Evolutionary conservation across 2,329 filamentous ascomycete genomes (phyloP).

Genomic region (Dryadomyces sulphureus): DNA sequence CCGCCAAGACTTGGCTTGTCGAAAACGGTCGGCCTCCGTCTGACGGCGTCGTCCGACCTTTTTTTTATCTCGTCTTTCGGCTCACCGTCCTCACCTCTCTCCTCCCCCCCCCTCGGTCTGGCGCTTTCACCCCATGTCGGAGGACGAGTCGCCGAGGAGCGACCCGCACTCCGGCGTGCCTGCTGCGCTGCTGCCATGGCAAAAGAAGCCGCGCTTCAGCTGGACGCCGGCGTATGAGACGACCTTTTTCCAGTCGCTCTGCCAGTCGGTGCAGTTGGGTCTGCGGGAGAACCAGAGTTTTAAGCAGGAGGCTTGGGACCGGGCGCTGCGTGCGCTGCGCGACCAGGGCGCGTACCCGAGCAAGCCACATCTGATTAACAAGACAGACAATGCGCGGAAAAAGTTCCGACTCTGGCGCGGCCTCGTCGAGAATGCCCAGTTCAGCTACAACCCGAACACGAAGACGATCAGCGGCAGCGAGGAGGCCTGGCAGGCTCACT

Average conservation of each 20-base stretch:
- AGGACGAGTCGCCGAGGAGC: slow-evolving; percentile 15
- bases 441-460: slow-evolving; percentile 34
- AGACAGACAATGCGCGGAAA: slow-evolving; percentile 48
- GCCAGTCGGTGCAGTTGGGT: slow-evolving; percentile 42
- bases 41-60: not conserved
- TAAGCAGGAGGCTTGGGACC: slow-evolving; percentile 46
- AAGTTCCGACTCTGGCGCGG: slow-evolving; percentile 47
- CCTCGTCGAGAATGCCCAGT: slow-evolving; percentile 40
- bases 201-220: slow-evolving; percentile 36
- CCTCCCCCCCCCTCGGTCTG: not conserved
- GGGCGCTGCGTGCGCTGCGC: slow-evolving; percentile 37
- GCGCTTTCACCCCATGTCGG: slow-evolving; percentile 15
- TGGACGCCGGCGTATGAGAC: slow-evolving; percentile 44
- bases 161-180: slow-evolving; percentile 8
- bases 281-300: slow-evolving; percentile 36
- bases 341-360: slow-evolving; percentile 42
- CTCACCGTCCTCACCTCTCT: not conserved
- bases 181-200: slow-evolving; percentile 7
- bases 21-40: too few relatives aligned
- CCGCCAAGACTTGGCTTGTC: too few relatives aligned
- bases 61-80: not conserved
- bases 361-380: slow-evolving; percentile 48
- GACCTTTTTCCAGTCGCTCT: slow-evolving; percentile 46
- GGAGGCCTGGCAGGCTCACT: slow-evolving; percentile 40
- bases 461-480: slow-evolving; percentile 40